Evolutionary conservation across 208 protist species (phyloP).

Genomic region (Wallacemonas sp.): DNA sequence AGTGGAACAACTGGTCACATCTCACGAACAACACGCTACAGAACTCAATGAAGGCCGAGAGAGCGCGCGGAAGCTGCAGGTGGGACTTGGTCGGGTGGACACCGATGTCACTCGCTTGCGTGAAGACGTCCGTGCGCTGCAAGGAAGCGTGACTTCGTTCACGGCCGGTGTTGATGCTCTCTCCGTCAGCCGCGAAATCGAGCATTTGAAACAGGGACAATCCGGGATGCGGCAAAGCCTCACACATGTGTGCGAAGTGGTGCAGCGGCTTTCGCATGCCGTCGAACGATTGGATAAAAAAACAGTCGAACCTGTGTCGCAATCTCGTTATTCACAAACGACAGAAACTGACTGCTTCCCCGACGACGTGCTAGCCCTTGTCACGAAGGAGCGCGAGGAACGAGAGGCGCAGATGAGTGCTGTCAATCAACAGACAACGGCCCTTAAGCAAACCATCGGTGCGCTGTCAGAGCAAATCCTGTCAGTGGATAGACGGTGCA

Average conservation of each 20-base stretch:
- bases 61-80: not conserved
- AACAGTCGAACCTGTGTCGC: not conserved
- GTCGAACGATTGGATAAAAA: conserved; percentile 19
- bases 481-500: not conserved
- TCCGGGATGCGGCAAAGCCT: not conserved
- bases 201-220: not conserved
- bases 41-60: not conserved
- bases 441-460: not conserved
- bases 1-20: not conserved
- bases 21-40: not conserved
- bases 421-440: not conserved
- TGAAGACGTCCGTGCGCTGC: not conserved
- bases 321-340: not conserved
- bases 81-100: not conserved
- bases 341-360: not conserved
- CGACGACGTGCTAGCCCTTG: not conserved
- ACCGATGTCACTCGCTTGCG: not conserved
- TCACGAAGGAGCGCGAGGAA: not conserved
- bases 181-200: not conserved
- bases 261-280: conserved; percentile 28
- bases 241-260: conserved; percentile 21
- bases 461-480: not conserved
- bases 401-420: not conserved
- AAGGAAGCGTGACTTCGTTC: not conserved
- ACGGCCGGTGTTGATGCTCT: not conserved